A percentile compares a stretch with the other conserved stretches of the same genome.
phyloP scores from a whole-genome alignment of 1,284 basidiomycete species.

The Ceratobasidium sp. region DNA sequence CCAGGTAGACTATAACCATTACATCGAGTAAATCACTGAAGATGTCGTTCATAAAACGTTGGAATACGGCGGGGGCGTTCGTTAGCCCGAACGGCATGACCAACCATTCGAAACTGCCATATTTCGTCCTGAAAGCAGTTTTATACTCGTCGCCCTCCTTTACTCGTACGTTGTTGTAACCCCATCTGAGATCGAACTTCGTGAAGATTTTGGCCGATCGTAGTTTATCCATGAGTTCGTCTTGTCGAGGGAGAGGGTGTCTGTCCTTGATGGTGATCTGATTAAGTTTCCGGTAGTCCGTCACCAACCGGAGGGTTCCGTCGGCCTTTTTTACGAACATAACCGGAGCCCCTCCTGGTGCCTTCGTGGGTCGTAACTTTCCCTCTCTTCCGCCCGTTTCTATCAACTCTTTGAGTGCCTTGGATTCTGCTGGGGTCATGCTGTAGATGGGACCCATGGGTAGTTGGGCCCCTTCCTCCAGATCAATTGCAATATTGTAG shows the following conservation, averaged over 20 bases:
- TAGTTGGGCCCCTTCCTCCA: background rate
- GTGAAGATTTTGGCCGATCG: constrained; percentile 14
- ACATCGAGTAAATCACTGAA: constrained; percentile 31
- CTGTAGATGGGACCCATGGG: background rate
- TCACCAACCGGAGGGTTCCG: constrained; percentile 8
- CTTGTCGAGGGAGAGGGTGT: constrained; percentile 12
- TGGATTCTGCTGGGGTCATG: background rate
- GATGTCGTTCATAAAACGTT: constrained; percentile 41
- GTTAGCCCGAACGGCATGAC: constrained; percentile 40
- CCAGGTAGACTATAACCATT: constrained; percentile 38
- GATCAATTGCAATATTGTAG: background rate
- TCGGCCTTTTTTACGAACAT: constrained; percentile 40
- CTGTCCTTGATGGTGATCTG: constrained; percentile 20
- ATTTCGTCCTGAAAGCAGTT: constrained; percentile 32
- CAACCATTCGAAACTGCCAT: constrained; percentile 26
- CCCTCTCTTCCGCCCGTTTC: background rate
- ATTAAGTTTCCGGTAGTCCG: constrained; percentile 34
- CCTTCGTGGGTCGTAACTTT: background rate
- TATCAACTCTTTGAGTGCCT: background rate
- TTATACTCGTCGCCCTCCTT: constrained; percentile 41
- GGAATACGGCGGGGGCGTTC: constrained; percentile 33
- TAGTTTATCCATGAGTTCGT: constrained; percentile 31
- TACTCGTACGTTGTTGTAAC: constrained; percentile 5
- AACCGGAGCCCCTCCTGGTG: constrained; percentile 5
- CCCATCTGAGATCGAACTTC: constrained; percentile 34